phyloP scores from a whole-genome alignment of 2,329 filamentous ascomycete genomes.

The Aspergillus fumigatiaffinis region DNA sequence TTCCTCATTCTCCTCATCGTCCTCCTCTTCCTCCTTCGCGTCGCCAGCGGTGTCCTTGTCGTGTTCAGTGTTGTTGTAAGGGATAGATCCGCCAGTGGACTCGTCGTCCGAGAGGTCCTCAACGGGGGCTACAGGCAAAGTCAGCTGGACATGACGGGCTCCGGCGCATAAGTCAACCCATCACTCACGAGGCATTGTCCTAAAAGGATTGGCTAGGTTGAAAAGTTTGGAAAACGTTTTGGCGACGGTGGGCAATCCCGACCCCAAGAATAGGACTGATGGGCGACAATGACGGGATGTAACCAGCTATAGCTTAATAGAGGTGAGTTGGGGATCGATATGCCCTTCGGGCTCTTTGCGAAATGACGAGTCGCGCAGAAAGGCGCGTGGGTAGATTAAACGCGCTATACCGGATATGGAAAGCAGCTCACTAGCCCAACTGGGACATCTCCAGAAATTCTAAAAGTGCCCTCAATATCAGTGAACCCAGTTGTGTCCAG shows the following conservation, averaged over 20 bases:
- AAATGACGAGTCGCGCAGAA: slow-evolving; percentile 24
- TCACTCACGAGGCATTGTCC: slow-evolving; percentile 41
- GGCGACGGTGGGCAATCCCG: slow-evolving; percentile 13
- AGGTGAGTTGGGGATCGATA: slow-evolving; percentile 1
- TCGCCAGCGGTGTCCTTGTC: slow-evolving; percentile 11
- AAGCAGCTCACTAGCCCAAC: slow-evolving; percentile 39
- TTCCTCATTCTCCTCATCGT: slow-evolving; percentile 27
- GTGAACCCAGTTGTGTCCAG: slow-evolving; percentile 14
- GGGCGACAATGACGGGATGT: neutral
- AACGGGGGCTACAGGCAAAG: slow-evolving; percentile 23
- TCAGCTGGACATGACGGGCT: slow-evolving; percentile 10
- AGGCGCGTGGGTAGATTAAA: slow-evolving; percentile 22
- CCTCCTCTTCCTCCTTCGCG: slow-evolving; percentile 17
- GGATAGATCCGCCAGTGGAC: slow-evolving; percentile 34
- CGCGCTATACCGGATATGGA: slow-evolving; percentile 33
- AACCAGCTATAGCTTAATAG: neutral
- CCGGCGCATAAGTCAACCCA: slow-evolving; percentile 8
- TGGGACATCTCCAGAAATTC: slow-evolving; percentile 34
- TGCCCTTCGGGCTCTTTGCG: slow-evolving; percentile 1
- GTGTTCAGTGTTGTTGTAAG: slow-evolving; percentile 29
- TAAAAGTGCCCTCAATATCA: slow-evolving; percentile 20
- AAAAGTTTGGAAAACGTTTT: slow-evolving; percentile 31
- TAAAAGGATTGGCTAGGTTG: slow-evolving; percentile 16
- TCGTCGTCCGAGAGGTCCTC: slow-evolving; percentile 36
- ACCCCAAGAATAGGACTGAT: neutral